Evolutionary conservation across 352 stramenopile species (phyloP).

Genomic region (Phytophthora gonapodyides): DNA sequence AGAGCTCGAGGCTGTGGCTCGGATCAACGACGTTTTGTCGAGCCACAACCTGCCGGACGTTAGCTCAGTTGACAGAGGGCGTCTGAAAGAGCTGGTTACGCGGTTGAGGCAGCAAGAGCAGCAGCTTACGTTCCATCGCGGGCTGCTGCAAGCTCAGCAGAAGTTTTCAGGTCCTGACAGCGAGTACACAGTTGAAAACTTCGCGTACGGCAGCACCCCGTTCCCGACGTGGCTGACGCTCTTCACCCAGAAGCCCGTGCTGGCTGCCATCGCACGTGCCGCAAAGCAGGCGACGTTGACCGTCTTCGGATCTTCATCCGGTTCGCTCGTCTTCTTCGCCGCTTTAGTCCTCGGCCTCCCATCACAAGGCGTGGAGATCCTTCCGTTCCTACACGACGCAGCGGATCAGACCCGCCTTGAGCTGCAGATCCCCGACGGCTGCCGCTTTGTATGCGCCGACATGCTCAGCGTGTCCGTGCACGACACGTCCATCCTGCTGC

Average conservation of each 20-base stretch:
- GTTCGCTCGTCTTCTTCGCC: constrained; percentile 59
- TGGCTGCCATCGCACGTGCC: constrained; percentile 8
- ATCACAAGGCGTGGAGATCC: constrained; percentile 54
- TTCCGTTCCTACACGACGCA: constrained; percentile 45
- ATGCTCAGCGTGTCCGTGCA: constrained; percentile 45
- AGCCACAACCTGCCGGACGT: constrained; percentile 7
- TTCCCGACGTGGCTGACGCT: constrained; percentile 52
- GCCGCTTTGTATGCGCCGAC: constrained; percentile 43
- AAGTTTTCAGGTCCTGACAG: constrained; percentile 8
- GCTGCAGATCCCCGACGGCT: constrained; percentile 18
- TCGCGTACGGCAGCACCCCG: constrained; percentile 61
- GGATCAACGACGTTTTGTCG: constrained; percentile 20
- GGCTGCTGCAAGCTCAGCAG: constrained; percentile 33
- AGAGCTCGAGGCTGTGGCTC: constrained; percentile 22
- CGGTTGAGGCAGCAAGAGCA: constrained; percentile 36
- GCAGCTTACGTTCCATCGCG: constrained; percentile 40
- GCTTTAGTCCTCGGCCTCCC: constrained; percentile 34
- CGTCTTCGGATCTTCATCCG: constrained; percentile 62
- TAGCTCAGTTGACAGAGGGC: constrained; percentile 3
- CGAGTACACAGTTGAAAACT: constrained; percentile 52
- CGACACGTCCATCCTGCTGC: constrained; percentile 40
- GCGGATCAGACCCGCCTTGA: constrained; percentile 24
- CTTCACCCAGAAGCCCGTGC: constrained; percentile 24
- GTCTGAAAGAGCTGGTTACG: constrained; percentile 24
- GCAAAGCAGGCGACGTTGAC: constrained; percentile 19